Percentiles rank a stretch among this genome's conserved stretches.
phyloP scores from a whole-genome alignment of 2,329 filamentous ascomycete species.

The Colletotrichum destructivum region DNA sequence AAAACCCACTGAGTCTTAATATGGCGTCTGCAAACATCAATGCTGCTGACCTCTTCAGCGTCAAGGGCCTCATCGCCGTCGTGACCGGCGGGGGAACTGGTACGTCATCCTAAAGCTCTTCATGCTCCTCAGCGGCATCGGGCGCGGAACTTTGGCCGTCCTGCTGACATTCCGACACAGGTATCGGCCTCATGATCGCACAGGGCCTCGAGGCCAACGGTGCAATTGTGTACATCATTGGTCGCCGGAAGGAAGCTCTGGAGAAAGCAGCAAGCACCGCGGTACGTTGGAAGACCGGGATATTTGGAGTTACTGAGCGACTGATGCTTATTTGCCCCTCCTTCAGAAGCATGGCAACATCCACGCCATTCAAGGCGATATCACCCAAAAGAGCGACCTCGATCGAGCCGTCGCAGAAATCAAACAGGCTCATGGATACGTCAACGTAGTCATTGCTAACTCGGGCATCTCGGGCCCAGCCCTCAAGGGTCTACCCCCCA shows the following conservation, averaged over 20 bases:
- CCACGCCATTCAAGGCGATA: constrained; percentile 50
- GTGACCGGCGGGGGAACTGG: constrained; percentile 65
- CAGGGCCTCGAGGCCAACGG: constrained; percentile 65
- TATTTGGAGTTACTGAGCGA: background rate
- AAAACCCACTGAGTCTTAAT: no score
- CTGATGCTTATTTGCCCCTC: background rate
- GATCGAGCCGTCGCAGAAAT: constrained; percentile 67
- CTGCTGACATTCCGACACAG: constrained; percentile 47
- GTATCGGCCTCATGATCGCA: constrained; percentile 67
- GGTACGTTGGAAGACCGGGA: constrained; percentile 41
- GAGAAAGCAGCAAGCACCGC: constrained; percentile 55
- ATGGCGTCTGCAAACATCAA: constrained; percentile 43
- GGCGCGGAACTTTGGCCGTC: background rate
- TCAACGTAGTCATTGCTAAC: constrained; percentile 73
- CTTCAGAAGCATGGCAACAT: constrained; percentile 30
- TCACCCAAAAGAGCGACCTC: constrained; percentile 53
- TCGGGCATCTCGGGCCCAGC: constrained; percentile 61
- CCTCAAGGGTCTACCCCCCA: constrained; percentile 48
- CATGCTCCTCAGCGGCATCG: background rate
- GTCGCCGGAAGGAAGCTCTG: constrained; percentile 61
- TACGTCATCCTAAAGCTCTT: constrained; percentile 2
- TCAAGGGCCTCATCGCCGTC: constrained; percentile 68
- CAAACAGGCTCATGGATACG: constrained; percentile 61
- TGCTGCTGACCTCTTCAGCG: constrained; percentile 58
- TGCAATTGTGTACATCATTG: constrained; percentile 67